A percentile compares a stretch with the other conserved stretches of the same genome.
phyloP scores from a whole-genome alignment of 2,329 filamentous ascomycete species.

The Colletotrichum brevisporum region DNA sequence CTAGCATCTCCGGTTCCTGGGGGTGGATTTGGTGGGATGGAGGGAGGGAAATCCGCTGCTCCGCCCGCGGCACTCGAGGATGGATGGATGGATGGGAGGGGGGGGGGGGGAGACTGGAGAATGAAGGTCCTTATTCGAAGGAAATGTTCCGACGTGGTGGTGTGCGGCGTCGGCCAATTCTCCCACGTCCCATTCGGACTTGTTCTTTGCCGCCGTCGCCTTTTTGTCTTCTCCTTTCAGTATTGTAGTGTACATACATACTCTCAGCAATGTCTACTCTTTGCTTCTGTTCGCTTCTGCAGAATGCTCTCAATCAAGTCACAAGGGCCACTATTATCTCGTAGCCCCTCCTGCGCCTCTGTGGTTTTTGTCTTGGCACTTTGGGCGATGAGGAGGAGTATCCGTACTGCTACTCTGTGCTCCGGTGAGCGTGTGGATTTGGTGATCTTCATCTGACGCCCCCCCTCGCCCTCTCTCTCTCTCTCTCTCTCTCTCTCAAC shows the following conservation, averaged over 20 bases:
- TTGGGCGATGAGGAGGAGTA: neutral
- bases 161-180: neutral
- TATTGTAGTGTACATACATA: neutral
- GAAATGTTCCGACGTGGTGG: neutral
- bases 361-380: constrained; percentile 25
- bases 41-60: constrained; percentile 1
- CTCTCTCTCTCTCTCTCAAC: neutral
- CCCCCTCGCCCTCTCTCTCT: neutral
- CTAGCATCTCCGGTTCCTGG: neutral
- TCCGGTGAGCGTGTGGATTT: constrained; percentile 1
- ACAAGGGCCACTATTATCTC: neutral
- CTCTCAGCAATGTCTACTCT: neutral
- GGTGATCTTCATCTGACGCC: constrained; percentile 24
- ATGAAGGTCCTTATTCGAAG: neutral
- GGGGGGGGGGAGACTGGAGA: neutral
- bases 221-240: neutral
- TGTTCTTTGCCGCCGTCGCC: neutral
- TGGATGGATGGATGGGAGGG: too few relatives aligned
- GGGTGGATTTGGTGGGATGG: neutral
- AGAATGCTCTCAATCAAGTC: neutral
- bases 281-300: too few relatives aligned
- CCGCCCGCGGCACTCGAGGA: constrained; percentile 7
- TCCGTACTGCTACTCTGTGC: neutral
- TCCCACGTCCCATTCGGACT: neutral
- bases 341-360: constrained; percentile 20